Base-by-base conservation (phyloP, 371 early-diverging fungal species). In the Scutellospora calospora region DNA sequence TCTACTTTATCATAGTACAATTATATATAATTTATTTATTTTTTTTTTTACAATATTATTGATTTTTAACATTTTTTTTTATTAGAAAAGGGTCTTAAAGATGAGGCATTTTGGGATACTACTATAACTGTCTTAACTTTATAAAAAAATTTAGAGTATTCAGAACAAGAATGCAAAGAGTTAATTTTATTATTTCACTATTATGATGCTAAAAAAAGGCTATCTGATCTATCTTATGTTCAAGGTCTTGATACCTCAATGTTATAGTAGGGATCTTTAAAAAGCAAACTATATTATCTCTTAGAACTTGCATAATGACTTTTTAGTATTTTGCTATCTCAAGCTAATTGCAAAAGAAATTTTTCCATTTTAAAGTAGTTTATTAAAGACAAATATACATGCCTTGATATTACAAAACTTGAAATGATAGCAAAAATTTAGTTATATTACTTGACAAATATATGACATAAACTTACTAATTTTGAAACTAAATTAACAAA, bases 351-450 rank as follows among this genome's bases (percentile, higher is more conserved):
- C 52, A 22, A 72, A 52, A 0, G 31, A 27, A 72, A 72, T 31
- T 72, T 72, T 52, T 72, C 72, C 20, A 1, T 29, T 27, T 31
- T 72, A 12, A 72, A 52, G 29, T 54, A 0, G 54, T 31, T 74
- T 29, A 38, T 6, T 74, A 11, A 14, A 74, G 57, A 74, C 54
- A 31, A 33, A 5, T 8, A 11, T 27, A 35, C 1, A n/a, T 18
- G 27, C 2, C n/a, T 72, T n/a, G n/a, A 55, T 55, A 33, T 74
- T 57, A 2, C 25, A 52, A 74, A 74, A 0, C 16, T 74, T 25
- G 57, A 74, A 55, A 31, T 12, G 6, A 74, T 74, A 0, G 9
- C 22, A 4, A 74, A 74, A 74, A 74, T 74, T 57, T 33, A 8
- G 2, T 74, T 35, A 29, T 74, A 57, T 52, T 38, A 74, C n/a